Evolutionary conservation across 768 basidiomycete species (phyloP).

Genomic region (Collybia nuda): DNA sequence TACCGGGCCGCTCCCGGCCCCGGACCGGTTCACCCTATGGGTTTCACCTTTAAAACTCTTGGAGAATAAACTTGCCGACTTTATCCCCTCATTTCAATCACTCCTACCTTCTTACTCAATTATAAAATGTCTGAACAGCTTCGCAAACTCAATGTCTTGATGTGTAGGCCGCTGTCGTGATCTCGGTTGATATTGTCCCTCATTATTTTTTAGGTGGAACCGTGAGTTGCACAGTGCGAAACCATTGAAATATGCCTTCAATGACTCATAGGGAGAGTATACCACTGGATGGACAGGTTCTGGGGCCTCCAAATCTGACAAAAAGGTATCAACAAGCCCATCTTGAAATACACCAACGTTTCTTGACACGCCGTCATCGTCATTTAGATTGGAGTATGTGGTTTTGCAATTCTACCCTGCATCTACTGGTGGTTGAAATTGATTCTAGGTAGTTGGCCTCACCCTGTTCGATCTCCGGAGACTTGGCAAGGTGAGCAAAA

Average conservation of each 20-base stretch:
- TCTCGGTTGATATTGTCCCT: background rate
- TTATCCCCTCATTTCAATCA: background rate
- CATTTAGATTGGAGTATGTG: conserved; percentile 67
- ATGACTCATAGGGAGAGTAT: conserved; percentile 67
- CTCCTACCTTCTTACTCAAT: conserved; percentile 3
- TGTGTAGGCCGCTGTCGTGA: conserved; percentile 54
- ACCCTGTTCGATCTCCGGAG: conserved; percentile 89
- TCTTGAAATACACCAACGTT: background rate
- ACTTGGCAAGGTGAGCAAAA: conserved; percentile 60
- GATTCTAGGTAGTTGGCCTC: conserved; percentile 75
- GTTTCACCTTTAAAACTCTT: too few species aligned
- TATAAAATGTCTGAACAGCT: conserved; percentile 39
- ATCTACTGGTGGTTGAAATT: conserved; percentile 12
- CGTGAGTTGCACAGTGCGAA: conserved; percentile 18
- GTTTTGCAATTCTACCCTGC: background rate
- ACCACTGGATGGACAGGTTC: conserved; percentile 93
- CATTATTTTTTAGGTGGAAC: conserved; percentile 34
- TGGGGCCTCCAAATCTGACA: conserved; percentile 93
- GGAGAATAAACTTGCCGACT: background rate
- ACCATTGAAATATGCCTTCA: background rate
- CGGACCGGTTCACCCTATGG: too few species aligned
- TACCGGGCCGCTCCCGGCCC: background rate
- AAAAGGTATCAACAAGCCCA: conserved; percentile 65
- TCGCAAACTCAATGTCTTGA: conserved; percentile 66
- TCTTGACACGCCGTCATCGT: background rate